Conservation (phyloP, 371 early-diverging fungal genomes). For the Mortierella sp. region DNA sequence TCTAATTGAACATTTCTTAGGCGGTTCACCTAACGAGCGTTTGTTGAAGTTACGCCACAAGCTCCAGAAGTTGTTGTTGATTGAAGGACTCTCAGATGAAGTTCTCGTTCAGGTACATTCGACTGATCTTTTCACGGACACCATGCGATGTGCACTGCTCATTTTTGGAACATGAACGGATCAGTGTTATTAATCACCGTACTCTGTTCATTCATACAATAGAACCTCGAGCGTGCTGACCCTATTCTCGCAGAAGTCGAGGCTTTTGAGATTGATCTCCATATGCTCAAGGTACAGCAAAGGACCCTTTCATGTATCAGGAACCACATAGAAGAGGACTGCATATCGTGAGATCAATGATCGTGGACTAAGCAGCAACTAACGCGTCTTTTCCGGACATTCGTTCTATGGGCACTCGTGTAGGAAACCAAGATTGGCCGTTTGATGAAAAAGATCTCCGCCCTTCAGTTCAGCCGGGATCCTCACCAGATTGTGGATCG, state of each 20-base stretch:
- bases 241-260: constrained; percentile 57
- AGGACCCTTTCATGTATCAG: not conserved
- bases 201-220: not conserved
- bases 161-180: not conserved
- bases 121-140: not conserved
- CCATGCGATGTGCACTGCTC: not conserved
- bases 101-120: constrained; percentile 48
- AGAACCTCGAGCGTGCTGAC: constrained; percentile 51
- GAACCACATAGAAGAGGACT: not conserved
- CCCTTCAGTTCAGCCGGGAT: constrained; percentile 44
- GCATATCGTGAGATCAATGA: not conserved
- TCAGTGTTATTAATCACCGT: not conserved
- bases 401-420: not conserved
- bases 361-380: not conserved
- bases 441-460: constrained; percentile 56
- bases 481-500: constrained; percentile 44
- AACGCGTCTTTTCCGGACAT: not conserved
- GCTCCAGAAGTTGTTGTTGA: constrained; percentile 49
- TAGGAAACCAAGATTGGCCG: constrained; percentile 58
- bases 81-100: constrained; percentile 50
- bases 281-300: constrained; percentile 51
- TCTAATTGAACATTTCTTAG: constrained; percentile 10
- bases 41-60: constrained; percentile 57
- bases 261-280: constrained; percentile 51
- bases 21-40: constrained; percentile 52